Percentiles rank a stretch among this genome's conserved stretches.
Evolutionary conservation across 1,284 basidiomycete species (phyloP).

Genomic region (Moesziomyces globuligerus): DNA sequence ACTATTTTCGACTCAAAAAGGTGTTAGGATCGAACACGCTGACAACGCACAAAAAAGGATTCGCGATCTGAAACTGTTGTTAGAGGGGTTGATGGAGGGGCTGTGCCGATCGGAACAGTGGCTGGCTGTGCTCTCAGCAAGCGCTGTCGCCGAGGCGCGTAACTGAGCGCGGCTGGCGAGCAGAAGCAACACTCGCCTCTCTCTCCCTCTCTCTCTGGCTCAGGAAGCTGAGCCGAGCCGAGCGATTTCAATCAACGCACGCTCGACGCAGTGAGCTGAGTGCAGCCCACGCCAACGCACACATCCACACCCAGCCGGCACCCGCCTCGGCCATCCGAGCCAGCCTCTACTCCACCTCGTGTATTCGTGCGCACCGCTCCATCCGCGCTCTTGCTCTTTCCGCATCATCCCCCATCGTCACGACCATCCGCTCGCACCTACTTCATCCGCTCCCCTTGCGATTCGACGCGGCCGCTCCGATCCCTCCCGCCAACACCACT

Average conservation of each 20-base stretch:
- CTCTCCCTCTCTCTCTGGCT: too few species aligned
- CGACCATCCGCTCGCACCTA: too few species aligned
- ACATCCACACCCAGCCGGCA: background rate
- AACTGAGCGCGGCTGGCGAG: too few species aligned
- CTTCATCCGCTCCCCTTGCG: too few species aligned
- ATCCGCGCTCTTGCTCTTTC: background rate
- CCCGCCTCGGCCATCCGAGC: background rate
- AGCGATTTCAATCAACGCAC: slow-evolving; percentile 3
- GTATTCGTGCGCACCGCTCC: background rate
- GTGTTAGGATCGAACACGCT: background rate
- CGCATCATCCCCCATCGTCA: background rate
- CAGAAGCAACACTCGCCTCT: slow-evolving; percentile 1
- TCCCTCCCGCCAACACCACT: too few species aligned
- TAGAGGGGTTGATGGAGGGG: slow-evolving; percentile 2
- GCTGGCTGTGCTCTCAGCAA: slow-evolving; percentile 3
- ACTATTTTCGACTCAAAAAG: background rate
- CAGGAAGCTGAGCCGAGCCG: slow-evolving; percentile 2
- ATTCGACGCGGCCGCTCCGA: too few species aligned
- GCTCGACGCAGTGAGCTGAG: background rate
- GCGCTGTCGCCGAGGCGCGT: too few species aligned
- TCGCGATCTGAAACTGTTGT: slow-evolving; percentile 1
- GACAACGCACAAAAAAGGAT: background rate
- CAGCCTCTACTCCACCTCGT: background rate
- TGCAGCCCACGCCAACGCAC: slow-evolving; percentile 1
- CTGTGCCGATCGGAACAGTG: slow-evolving; percentile 35